These are phyloP conservation scores for Brassica napus DNA, from an alignment of 345 rosid genomes.

Conservation along the genomic window DNA sequence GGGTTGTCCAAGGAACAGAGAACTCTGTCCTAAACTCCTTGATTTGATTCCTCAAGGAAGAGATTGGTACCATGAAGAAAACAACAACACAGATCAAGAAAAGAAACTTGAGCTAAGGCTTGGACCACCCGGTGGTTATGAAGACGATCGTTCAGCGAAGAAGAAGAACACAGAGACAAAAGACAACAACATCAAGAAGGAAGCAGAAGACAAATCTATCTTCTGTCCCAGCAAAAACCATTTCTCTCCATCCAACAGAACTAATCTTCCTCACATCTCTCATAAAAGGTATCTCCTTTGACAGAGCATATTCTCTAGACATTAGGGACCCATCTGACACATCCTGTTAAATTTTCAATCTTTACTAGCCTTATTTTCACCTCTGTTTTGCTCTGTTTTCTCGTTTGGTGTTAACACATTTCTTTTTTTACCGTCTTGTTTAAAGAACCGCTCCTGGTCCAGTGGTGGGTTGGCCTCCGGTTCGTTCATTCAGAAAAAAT, in stretches of 20 bases:
- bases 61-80: slow-evolving; percentile 41
- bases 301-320: slow-evolving; percentile 50
- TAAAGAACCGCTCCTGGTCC: slow-evolving; percentile 88
- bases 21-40: slow-evolving; percentile 54
- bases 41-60: slow-evolving; percentile 63
- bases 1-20: slow-evolving; percentile 49
- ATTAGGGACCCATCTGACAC: slow-evolving; percentile 44
- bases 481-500: slow-evolving; percentile 89
- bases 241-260: slow-evolving; percentile 39
- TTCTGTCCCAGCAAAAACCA: slow-evolving; percentile 43
- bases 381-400: not conserved
- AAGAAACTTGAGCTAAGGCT: slow-evolving; percentile 92
- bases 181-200: slow-evolving; percentile 32
- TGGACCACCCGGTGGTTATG: slow-evolving; percentile 72
- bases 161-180: slow-evolving; percentile 19
- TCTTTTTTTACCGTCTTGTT: not conserved
- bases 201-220: slow-evolving; percentile 45
- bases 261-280: slow-evolving; percentile 41
- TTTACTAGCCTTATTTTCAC: slow-evolving; percentile 1
- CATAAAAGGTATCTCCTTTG: slow-evolving; percentile 39
- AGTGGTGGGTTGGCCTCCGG: slow-evolving; percentile 99
- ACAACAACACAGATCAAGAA: slow-evolving; percentile 53
- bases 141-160: slow-evolving; percentile 53
- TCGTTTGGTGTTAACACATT: slow-evolving; percentile 13
- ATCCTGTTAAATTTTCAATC: slow-evolving; percentile 9